Conservation (phyloP, 768 basidiomycete genomes). For the Strobilomyces confusus region DNA sequence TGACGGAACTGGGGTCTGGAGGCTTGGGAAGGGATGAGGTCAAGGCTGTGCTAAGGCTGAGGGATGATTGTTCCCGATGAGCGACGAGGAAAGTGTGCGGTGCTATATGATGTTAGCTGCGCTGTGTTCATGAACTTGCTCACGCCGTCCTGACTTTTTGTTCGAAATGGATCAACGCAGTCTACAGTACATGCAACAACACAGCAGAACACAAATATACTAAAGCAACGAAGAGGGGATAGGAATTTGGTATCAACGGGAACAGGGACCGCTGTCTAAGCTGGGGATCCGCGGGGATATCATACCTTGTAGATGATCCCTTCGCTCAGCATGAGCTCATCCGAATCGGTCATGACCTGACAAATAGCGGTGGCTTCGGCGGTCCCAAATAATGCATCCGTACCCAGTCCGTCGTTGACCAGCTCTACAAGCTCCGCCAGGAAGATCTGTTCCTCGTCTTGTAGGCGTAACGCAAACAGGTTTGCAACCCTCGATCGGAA, state of each 20-base stretch:
- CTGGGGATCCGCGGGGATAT: conserved; percentile 9
- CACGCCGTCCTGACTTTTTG: too few relatives aligned
- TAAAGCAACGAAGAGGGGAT: background rate
- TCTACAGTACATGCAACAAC: background rate
- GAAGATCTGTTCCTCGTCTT: conserved; percentile 75
- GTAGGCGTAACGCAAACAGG: conserved; percentile 62
- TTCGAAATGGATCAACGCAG: background rate
- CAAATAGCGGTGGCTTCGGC: conserved; percentile 74
- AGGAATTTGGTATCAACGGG: background rate
- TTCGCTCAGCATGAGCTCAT: conserved; percentile 84
- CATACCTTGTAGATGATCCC: conserved; percentile 84
- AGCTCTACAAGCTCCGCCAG: conserved; percentile 63
- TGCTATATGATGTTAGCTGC: background rate
- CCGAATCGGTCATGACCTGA: conserved; percentile 64
- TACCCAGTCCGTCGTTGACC: conserved; percentile 73
- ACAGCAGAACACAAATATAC: conserved; percentile 1
- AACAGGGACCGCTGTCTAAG: background rate
- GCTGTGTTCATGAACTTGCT: background rate
- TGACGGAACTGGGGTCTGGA: conserved; percentile 52
- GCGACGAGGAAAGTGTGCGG: background rate
- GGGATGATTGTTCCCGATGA: conserved; percentile 35
- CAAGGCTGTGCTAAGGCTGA: conserved; percentile 46
- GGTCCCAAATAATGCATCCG: conserved; percentile 70
- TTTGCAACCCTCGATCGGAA: conserved; percentile 79
- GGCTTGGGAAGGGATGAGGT: conserved; percentile 65